Evolutionary conservation across 352 stramenopile genomes (phyloP), one percentile per base, ranked within the genome.

Genomic region (Phytophthora chlamydospora): DNA sequence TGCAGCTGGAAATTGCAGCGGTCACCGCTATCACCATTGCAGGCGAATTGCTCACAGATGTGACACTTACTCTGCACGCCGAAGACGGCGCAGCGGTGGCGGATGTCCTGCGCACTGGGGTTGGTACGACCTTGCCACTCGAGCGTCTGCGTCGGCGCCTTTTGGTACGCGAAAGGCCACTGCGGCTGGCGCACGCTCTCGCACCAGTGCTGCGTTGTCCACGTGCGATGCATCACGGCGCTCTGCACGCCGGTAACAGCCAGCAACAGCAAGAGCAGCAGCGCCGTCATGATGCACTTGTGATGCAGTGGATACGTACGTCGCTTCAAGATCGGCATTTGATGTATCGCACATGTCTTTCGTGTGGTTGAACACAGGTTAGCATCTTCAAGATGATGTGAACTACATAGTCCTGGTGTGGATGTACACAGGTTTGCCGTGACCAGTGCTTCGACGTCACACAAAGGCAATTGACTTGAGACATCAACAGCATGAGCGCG

Each of bases 161-260:
- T 98, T 56, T 91, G 80, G 73, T 98, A 98, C 13, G 93, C 90
- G 56, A 98, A 98, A 11, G 96, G 96, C 91, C 91, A 99, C 12
- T 83, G 69, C 17, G 94, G 91, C 13, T 80, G 65, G 40, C 80
- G 71, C 6, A 97, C 89, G 55, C 72, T 92, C 33, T 83, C 62
- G 52, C 96, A 98, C 88, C 90, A 97, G 14, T 77, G 75, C 75
- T 96, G 78, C 7, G 73, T 85, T 0, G 80, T 97, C 90, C 90
- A 97, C 8, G 88, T 65, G 1, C 89, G 89, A n/a, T 68, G 74
- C 36, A 97, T 55, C 53, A 96, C 81, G 71, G 91, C 92, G 6
- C 55, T 73, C 0, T 50, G n/a, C 4, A 27, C 39, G 14, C 6
- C 34, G 2, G 9, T 2, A 51, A 47, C 14, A 45, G 4, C 42